phyloP scores from a whole-genome alignment of 2,329 filamentous ascomycete genomes.

The Aspergillus sergii region DNA sequence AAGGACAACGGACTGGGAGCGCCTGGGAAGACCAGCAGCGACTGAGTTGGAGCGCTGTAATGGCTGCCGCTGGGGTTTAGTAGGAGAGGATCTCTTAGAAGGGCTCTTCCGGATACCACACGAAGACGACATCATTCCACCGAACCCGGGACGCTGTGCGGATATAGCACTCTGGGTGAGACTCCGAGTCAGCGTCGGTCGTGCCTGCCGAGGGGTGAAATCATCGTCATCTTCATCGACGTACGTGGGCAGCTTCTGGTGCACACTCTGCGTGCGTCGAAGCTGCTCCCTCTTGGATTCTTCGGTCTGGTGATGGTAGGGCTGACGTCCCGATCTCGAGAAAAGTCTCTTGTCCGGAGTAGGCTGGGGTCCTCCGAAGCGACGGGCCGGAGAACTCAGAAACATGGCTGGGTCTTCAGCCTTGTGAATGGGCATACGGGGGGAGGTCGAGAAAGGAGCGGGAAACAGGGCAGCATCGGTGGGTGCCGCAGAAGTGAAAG shows the following conservation, averaged over 20 bases:
- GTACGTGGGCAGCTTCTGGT: constrained; percentile 30
- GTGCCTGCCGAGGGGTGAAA: constrained; percentile 34
- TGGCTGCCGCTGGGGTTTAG: constrained; percentile 38
- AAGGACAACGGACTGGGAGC: constrained; percentile 47
- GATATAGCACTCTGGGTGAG: constrained; percentile 42
- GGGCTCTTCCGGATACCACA: constrained; percentile 45
- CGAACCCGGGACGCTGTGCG: constrained; percentile 32
- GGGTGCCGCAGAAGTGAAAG: constrained; percentile 30
- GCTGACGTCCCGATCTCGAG: constrained; percentile 39
- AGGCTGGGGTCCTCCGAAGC: constrained; percentile 45
- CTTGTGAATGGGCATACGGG: constrained; percentile 41
- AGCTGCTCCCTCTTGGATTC: constrained; percentile 49
- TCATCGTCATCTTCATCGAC: constrained; percentile 39
- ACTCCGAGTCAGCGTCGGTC: constrained; percentile 44
- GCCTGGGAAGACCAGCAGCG: constrained; percentile 33
- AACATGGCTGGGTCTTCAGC: constrained; percentile 52
- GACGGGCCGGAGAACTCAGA: constrained; percentile 51
- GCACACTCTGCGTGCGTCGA: constrained; percentile 35
- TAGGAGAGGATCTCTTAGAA: constrained; percentile 47
- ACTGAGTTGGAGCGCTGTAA: constrained; percentile 36
- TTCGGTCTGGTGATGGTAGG: constrained; percentile 53
- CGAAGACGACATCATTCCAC: constrained; percentile 35
- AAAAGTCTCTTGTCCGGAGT: constrained; percentile 31
- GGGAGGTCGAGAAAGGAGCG: constrained; percentile 49
- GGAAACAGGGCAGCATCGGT: constrained; percentile 44